These are phyloP conservation scores for Fraxinus baroniana DNA, from an alignment of 305 asterid species.

Conservation along the genomic window DNA sequence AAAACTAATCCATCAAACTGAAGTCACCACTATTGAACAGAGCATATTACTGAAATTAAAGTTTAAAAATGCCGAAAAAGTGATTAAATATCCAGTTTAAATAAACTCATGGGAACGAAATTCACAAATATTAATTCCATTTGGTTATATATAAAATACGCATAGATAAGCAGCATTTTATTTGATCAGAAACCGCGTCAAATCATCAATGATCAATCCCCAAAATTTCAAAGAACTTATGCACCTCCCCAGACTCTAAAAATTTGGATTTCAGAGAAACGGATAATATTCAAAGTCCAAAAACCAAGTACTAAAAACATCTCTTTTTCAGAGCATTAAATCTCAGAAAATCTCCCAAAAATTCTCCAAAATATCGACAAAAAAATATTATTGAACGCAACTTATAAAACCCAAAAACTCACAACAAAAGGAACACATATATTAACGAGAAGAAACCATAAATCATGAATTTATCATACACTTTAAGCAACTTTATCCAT, in stretches of 20 bases:
- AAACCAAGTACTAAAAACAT: neutral
- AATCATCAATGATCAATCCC: neutral
- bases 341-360: neutral
- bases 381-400: neutral
- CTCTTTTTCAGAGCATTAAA: neutral
- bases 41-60: neutral
- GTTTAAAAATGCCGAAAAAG: neutral
- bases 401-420: neutral
- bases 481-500: neutral
- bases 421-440: neutral
- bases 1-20: neutral
- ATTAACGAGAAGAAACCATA: neutral
- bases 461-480: neutral
- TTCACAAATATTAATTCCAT: neutral
- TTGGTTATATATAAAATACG: neutral
- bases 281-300: neutral
- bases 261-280: neutral
- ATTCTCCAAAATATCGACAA: neutral
- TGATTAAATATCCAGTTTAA: constrained; percentile 8
- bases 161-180: neutral
- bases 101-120: constrained; percentile 8
- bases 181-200: neutral
- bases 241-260: neutral
- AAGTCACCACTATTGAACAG: neutral
- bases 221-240: neutral